phyloP scores from a whole-genome alignment of 2,329 filamentous ascomycete genomes.

The Oidium heveae region DNA sequence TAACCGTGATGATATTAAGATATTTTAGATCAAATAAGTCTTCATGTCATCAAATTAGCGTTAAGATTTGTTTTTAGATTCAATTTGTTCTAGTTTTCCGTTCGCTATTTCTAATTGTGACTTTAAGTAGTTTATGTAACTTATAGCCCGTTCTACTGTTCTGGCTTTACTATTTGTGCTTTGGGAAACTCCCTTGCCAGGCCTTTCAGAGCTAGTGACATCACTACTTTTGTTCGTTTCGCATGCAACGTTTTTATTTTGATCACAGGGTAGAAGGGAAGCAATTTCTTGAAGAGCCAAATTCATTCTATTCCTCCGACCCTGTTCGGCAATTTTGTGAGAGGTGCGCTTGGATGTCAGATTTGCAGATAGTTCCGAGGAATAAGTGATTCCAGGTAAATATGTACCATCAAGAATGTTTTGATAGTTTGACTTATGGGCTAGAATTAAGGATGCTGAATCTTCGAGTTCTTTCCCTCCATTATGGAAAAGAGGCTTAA shows the following conservation, averaged over 20 bases:
- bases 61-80: slow-evolving; percentile 4
- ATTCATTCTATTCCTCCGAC: slow-evolving; percentile 84
- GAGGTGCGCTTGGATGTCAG: slow-evolving; percentile 89
- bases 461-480: slow-evolving; percentile 29
- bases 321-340: slow-evolving; percentile 95
- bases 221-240: slow-evolving; percentile 17
- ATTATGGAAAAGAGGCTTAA: slow-evolving; percentile 66
- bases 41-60: too few relatives aligned
- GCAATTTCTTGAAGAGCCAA: slow-evolving; percentile 81
- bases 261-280: slow-evolving; percentile 42
- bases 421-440: slow-evolving; percentile 93
- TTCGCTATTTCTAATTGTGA: slow-evolving; percentile 43
- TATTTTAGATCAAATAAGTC: too few relatives aligned
- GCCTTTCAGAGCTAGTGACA: slow-evolving; percentile 23
- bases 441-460: slow-evolving; percentile 47
- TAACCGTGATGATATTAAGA: too few relatives aligned
- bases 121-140: slow-evolving; percentile 75
- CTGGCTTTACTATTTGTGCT: slow-evolving; percentile 75
- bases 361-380: slow-evolving; percentile 74
- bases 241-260: slow-evolving; percentile 16
- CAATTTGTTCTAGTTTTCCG: slow-evolving; percentile 22
- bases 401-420: slow-evolving; percentile 87
- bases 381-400: slow-evolving; percentile 73
- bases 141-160: slow-evolving; percentile 90
- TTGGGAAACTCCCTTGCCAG: slow-evolving; percentile 17